Conservation (phyloP, 805 yeast species). For the Scheffersomyces stipitis region DNA sequence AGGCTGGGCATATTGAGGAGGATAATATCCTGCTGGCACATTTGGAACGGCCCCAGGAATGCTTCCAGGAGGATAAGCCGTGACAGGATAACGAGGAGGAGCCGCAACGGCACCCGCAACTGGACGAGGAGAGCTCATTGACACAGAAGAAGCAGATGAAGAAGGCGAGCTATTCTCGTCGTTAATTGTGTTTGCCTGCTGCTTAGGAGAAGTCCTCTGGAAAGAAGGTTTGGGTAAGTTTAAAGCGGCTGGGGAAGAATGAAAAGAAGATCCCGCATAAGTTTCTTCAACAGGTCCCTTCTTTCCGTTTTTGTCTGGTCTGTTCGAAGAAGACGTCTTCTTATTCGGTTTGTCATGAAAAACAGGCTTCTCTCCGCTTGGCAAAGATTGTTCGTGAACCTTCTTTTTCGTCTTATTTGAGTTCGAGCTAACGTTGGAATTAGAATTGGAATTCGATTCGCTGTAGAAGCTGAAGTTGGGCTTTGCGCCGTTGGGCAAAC, state of each 20-base stretch:
- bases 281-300: constrained; percentile 25
- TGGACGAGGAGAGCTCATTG: too few species aligned
- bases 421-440: constrained; percentile 2
- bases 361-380: constrained; percentile 15
- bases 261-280: constrained; percentile 59
- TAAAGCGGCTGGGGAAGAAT: constrained; percentile 55
- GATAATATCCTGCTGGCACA: constrained; percentile 2
- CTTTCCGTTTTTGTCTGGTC: constrained; percentile 3
- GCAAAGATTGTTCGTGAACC: constrained; percentile 6
- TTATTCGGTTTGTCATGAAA: constrained; percentile 13
- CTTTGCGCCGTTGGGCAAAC: constrained; percentile 31
- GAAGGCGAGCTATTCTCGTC: neutral
- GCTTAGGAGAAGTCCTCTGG: constrained; percentile 24
- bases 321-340: neutral
- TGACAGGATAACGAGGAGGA: constrained; percentile 31
- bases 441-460: too few species aligned
- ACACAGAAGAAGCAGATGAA: too few species aligned
- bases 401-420: neutral
- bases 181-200: constrained; percentile 1
- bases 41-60: constrained; percentile 7
- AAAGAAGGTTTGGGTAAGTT: constrained; percentile 58
- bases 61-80: constrained; percentile 28
- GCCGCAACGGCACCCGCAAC: constrained; percentile 13
- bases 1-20: constrained; percentile 6
- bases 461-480: constrained; percentile 26